Base-by-base conservation (phyloP, 805 yeast species). In the Zygoascus ofunaensis region DNA sequence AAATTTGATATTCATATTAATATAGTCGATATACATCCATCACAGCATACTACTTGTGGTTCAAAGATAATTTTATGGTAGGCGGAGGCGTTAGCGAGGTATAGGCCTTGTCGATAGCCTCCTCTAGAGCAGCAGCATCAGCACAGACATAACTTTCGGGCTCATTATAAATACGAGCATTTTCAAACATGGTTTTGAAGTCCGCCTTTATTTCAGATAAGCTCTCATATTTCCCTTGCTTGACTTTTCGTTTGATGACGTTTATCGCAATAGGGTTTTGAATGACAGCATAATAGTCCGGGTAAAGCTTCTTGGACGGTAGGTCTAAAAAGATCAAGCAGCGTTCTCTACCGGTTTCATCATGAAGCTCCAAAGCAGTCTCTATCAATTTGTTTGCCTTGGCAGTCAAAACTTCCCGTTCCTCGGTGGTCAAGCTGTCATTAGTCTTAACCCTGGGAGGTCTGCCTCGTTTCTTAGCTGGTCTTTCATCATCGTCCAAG, bases 261-360 rank as follows among this genome's bases (percentile, higher is more conserved):
- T 68, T 68, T 41, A 83, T 61, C 2, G 87, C 72, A 20, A 80
- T 74, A 2, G 89, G 87, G 44, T 65, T 61, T 50, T 66, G 63
- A 55, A 83, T 80, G 26, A 81, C 58, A 54, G 71, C 45, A 66
- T 82, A 90, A 61, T 90, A 90, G 62, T 90, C 97, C 0, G 96
- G 92, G 60, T 87, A 90, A 43, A 77, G 59, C 59, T 75, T 74
- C 50, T 74, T 73, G 0, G 89, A 73, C 2, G 97, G 97, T 42
- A 82, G 66, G 38, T 71, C 76, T 55, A 77, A 58, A 65, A 89
- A 89, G 3, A 53, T 34, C 18, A 43, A 52, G 3, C 47, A 62
- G 19, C 66, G 48, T 5, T 59, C 53, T 32, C 72, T 69, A 66
- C 71, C 79, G 17, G 64, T 67, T 51, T 74, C 79, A 17, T 47